Evolutionary conservation across 2,329 filamentous ascomycete species (phyloP), one percentile per base, ranked within the genome.

Genomic region (Trichoderma polysporum): DNA sequence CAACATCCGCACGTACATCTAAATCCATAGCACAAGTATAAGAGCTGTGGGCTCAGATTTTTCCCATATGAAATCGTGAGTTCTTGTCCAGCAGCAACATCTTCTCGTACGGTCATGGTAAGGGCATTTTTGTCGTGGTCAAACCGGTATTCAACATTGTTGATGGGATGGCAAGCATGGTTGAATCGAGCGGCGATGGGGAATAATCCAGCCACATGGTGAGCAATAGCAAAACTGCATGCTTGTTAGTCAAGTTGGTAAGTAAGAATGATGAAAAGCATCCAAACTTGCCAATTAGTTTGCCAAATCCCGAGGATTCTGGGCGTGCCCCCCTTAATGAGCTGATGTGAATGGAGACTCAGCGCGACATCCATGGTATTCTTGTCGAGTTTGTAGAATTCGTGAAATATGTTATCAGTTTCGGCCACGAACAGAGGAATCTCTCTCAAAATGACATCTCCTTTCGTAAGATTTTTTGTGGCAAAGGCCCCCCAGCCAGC

Each of bases 111-210:
- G 1, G 74, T 76, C 68, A 88, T 77, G 0, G 78, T 73, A 37
- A 89, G 79, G 3, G 76, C 73, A 7, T 75, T 69, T 1, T 69
- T 66, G 0, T 65, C 47, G 0, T 58, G 6, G 59, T 84, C 78
- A 69, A 80, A 86, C 0, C 54, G 69, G 71, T 84, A 88, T 1
- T 75, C 69, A 29, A 86, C 72, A 50, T 82, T 85, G 63, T 79
- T 73, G 3, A 70, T 73, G 0, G 80, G 77, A 1, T 70, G 67
- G 71, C 86, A 89, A 0, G 85, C 82, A 71, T 89, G 86, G 72
- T 89, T 89, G 75, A 89, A 88, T 2, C 86, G 79, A 0, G 85
- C 82, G 0, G 82, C 84, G 6, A 85, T 76, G 0, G 82, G 78
- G 66, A 86, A 87, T 2, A 87, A 68, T 1, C 78, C 79, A 0